A percentile compares a stretch with the other conserved stretches of the same genome.
Evolutionary conservation across 2,329 filamentous ascomycete species (phyloP).

Genomic region (Zasmidium cellare): DNA sequence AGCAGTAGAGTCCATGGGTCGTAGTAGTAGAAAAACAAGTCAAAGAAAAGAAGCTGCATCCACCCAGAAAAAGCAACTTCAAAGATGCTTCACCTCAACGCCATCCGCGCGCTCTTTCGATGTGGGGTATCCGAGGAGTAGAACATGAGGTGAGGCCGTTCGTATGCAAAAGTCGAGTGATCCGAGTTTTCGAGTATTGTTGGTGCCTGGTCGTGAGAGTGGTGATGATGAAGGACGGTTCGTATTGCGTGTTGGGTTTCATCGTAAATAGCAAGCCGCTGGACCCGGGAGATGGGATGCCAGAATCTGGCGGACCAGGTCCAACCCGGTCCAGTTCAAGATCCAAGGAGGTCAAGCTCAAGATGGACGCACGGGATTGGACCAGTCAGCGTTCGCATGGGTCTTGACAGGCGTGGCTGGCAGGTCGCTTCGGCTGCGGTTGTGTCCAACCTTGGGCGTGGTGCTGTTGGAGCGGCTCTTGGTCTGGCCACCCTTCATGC

Average conservation of each 20-base stretch:
- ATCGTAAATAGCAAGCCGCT: neutral
- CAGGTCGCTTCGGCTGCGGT: conserved; percentile 23
- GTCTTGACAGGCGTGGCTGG: conserved; percentile 19
- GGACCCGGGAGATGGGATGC: neutral
- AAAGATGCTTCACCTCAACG: neutral
- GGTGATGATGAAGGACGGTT: neutral
- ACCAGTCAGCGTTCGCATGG: conserved; percentile 14
- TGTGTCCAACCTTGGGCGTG: conserved; percentile 19
- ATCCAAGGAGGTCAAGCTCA: neutral
- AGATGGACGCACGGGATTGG: conserved; percentile 8
- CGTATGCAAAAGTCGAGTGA: neutral
- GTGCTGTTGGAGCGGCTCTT: conserved; percentile 20
- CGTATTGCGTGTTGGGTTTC: neutral
- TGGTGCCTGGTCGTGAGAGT: neutral
- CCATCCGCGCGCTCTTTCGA: neutral
- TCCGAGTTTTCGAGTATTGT: neutral
- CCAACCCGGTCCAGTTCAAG: neutral
- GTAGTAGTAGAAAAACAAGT: neutral
- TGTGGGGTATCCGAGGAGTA: neutral
- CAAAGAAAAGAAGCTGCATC: neutral
- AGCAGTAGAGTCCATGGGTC: neutral
- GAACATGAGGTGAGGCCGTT: neutral
- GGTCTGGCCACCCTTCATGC: conserved; percentile 11
- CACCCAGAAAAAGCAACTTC: neutral
- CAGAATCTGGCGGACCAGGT: neutral